Evolutionary conservation across 331 rosid species (phyloP).

Genomic region (Pyracantha coccinea): DNA sequence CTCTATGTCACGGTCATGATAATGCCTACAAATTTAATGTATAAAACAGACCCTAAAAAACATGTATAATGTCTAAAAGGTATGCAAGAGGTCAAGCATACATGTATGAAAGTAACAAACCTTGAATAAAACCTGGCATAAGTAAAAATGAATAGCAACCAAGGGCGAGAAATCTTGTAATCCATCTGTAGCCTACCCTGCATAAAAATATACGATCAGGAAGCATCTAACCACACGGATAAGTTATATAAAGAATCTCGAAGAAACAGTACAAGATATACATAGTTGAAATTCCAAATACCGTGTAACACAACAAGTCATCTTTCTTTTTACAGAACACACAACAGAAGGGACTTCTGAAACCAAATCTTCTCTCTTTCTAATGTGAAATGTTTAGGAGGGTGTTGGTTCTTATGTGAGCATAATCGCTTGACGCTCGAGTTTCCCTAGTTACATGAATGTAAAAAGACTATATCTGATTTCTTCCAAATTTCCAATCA

Average conservation of each 20-base stretch:
- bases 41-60: neutral
- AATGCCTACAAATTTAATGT: neutral
- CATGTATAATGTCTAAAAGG: neutral
- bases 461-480: neutral
- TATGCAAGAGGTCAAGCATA: neutral
- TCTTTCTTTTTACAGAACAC: neutral
- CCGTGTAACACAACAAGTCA: neutral
- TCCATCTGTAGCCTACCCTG: slow-evolving; percentile 98
- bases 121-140: slow-evolving; percentile 86
- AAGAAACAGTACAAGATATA: slow-evolving; percentile 4
- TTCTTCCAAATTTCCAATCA: neutral
- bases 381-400: neutral
- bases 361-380: neutral
- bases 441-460: neutral
- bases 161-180: slow-evolving; percentile 69
- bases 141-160: slow-evolving; percentile 69
- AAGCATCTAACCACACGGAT: slow-evolving; percentile 13
- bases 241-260: neutral
- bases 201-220: slow-evolving; percentile 40
- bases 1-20: neutral
- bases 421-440: neutral
- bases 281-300: neutral
- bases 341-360: neutral
- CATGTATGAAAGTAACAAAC: slow-evolving; percentile 25
- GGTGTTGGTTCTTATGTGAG: neutral